Evolutionary conservation across 2,329 filamentous ascomycete genomes (phyloP).

Genomic region (Talaromyces albobiverticillius): DNA sequence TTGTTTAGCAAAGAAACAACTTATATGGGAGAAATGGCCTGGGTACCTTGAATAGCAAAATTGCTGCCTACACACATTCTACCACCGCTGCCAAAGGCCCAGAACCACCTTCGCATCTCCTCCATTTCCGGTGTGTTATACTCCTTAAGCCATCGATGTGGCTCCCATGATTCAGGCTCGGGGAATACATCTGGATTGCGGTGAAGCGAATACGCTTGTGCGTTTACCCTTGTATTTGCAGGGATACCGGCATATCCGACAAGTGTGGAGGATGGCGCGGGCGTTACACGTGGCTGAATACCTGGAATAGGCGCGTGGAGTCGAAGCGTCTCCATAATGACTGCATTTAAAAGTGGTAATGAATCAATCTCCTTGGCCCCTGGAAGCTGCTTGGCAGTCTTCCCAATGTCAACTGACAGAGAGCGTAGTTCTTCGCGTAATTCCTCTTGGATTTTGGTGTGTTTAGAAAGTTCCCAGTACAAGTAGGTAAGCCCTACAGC

Average conservation of each 20-base stretch:
- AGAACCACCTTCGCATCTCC: conserved; percentile 49
- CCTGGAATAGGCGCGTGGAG: conserved; percentile 62
- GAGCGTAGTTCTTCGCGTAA: conserved; percentile 38
- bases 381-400: conserved; percentile 30
- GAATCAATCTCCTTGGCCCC: conserved; percentile 43
- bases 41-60: conserved; percentile 45
- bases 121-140: conserved; percentile 36
- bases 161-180: conserved; percentile 46
- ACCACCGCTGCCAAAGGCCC: conserved; percentile 51
- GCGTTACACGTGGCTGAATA: conserved; percentile 57
- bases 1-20: neutral
- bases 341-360: conserved; percentile 57
- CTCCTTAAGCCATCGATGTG: conserved; percentile 48
- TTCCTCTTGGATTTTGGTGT: conserved; percentile 33
- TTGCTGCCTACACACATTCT: conserved; percentile 51
- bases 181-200: conserved; percentile 49
- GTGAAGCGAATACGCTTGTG: conserved; percentile 53
- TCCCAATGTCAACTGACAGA: conserved; percentile 29
- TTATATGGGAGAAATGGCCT: neutral
- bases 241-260: conserved; percentile 42
- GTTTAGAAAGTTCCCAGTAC: conserved; percentile 40
- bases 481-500: conserved; percentile 56
- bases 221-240: conserved; percentile 42
- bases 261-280: conserved; percentile 37
- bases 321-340: conserved; percentile 60